Evolutionary conservation across 2,329 filamentous ascomycete genomes (phyloP), one percentile per base, ranked within the genome.

Genomic region (Berkeleyomyces rouxiae): DNA sequence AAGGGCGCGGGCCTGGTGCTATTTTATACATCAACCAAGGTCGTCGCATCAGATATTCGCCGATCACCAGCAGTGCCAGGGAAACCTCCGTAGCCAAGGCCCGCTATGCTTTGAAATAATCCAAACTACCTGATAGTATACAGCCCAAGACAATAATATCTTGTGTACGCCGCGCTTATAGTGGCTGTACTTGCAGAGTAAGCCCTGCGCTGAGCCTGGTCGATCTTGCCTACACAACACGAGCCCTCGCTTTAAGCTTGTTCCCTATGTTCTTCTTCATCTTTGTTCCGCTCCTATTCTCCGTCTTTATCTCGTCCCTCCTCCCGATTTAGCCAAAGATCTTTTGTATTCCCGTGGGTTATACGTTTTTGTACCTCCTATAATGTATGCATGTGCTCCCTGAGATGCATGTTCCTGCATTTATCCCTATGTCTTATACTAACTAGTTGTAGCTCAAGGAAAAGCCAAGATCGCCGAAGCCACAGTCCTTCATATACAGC

Each of bases 321-420:
- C 4, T 46, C 16, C 11, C 43, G 43, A 46, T n/a, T n/a, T n/a
- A 7, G 23, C 23, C 23, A 23, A 23, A 23, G 23, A 23, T 23
- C 23, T 23, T 23, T 23, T 23, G 23, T 23, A 23, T 23, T 23
- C 23, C 23, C 23, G 23, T 23, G 23, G 23, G 23, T 23, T 23
- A 23, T 23, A 23, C 23, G 23, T 23, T 23, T 23, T 23, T 55
- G 51, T 55, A 31, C 39, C 33, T 55, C 33, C 13, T 6, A 37
- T n/a, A 55, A 5, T 55, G 51, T 36, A 36, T 55, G 31, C n/a
- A 37, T 13, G 51, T 55, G 51, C 16, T 55, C 51, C 33, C 51
- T 55, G 51, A 55, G 33, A 55, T 13, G 51, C 4, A 55, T 55
- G 51, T 55, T 55, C 51, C 51, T 55, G 51, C 51, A 55, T 55